Evolutionary conservation across 495 filamentous ascomycete genomes (phyloP).

Genomic region (Neurospora pannonica): DNA sequence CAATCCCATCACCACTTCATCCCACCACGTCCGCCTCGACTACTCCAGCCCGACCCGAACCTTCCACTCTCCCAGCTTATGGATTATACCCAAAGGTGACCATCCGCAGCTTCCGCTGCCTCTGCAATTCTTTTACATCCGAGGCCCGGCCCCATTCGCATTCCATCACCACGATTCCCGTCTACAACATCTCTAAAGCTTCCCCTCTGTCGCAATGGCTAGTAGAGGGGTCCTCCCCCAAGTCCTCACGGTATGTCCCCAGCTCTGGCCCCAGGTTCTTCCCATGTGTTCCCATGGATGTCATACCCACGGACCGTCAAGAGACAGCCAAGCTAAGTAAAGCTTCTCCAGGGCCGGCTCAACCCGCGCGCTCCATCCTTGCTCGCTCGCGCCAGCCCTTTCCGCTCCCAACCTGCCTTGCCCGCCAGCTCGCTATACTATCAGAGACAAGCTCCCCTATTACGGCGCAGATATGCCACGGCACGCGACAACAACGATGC

Average conservation of each 20-base stretch:
- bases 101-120: constrained; percentile 14
- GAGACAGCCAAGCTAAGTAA: constrained; percentile 9
- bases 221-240: not conserved
- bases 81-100: constrained; percentile 15
- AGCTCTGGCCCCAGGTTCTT: not conserved
- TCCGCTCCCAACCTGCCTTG: not conserved
- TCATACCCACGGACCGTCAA: constrained; percentile 8
- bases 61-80: constrained; percentile 6
- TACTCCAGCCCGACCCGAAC: not conserved
- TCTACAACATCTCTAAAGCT: not conserved
- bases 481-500: constrained; percentile 1
- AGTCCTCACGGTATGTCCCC: not conserved
- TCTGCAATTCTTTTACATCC: not conserved
- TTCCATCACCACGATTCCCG: not conserved
- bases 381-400: not conserved
- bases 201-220: not conserved
- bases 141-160: not conserved
- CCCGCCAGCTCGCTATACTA: not conserved
- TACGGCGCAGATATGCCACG: constrained; percentile 14
- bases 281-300: not conserved
- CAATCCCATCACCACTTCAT: not conserved
- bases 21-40: not conserved
- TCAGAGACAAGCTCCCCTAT: not conserved
- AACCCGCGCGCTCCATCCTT: constrained; percentile 7
- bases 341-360: constrained; percentile 14